These are phyloP conservation scores for Euclidium syriacum DNA, from an alignment of 345 rosid genomes.

Conservation along the genomic window DNA sequence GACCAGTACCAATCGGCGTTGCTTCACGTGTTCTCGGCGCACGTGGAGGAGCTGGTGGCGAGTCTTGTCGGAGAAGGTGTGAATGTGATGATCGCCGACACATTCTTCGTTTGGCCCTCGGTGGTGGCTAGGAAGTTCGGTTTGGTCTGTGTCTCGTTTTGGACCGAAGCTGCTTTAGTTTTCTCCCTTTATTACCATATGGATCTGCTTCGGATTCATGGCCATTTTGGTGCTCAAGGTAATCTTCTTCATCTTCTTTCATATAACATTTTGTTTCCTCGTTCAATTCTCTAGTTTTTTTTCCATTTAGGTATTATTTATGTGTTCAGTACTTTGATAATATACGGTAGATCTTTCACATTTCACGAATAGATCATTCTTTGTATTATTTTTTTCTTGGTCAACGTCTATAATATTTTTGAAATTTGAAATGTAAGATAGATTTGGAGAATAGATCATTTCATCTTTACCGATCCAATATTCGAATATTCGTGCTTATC, in stretches of 20 bases:
- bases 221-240: constrained; percentile 69
- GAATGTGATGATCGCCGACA: constrained; percentile 58
- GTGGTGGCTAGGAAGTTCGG: constrained; percentile 54
- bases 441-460: not conserved
- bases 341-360: constrained; percentile 7
- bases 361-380: not conserved
- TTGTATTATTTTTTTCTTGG: not conserved
- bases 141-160: constrained; percentile 60
- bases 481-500: constrained; percentile 20
- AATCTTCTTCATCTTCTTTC: not conserved
- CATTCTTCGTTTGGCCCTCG: constrained; percentile 73
- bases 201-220: constrained; percentile 59
- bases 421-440: not conserved
- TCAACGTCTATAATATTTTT: constrained; percentile 17
- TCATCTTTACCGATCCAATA: not conserved
- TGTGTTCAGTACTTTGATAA: not conserved
- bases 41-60: constrained; percentile 52
- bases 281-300: not conserved
- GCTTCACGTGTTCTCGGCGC: constrained; percentile 54
- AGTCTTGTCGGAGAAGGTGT: constrained; percentile 34
- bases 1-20: constrained; percentile 56
- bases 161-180: constrained; percentile 85
- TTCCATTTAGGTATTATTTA: not conserved
- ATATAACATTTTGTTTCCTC: not conserved
- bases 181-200: constrained; percentile 58